A percentile compares a stretch with the other conserved stretches of the same genome.
Evolutionary conservation across 371 early-diverging fungal species (phyloP).

Genomic region (Actinomucor elegans): DNA sequence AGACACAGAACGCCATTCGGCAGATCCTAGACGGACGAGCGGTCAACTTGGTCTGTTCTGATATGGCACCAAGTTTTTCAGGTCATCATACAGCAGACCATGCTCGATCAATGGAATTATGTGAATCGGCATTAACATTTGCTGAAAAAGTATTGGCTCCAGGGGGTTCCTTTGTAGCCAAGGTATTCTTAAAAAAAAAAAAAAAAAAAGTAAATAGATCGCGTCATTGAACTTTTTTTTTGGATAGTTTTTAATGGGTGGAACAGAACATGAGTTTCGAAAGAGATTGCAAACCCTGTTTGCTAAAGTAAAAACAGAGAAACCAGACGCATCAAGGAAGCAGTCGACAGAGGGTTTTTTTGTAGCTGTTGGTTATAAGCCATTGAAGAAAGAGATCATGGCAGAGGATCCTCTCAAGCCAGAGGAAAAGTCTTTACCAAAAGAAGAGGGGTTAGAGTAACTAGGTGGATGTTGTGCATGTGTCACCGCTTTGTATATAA

Average conservation of each 20-base stretch:
- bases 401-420: background rate
- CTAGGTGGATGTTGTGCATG: background rate
- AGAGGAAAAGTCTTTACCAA: too few relatives aligned
- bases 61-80: slow-evolving; percentile 81
- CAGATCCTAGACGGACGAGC: slow-evolving; percentile 30
- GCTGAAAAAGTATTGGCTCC: slow-evolving; percentile 57
- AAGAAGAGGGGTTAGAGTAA: too few relatives aligned
- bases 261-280: slow-evolving; percentile 54
- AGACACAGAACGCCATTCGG: slow-evolving; percentile 40
- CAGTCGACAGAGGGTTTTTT: slow-evolving; percentile 79
- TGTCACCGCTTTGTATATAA: too few relatives aligned
- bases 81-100: slow-evolving; percentile 60
- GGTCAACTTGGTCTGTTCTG: slow-evolving; percentile 70
- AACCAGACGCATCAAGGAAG: slow-evolving; percentile 72
- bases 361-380: slow-evolving; percentile 56
- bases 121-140: slow-evolving; percentile 65
- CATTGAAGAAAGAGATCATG: background rate
- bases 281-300: slow-evolving; percentile 44
- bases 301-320: slow-evolving; percentile 54
- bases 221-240: background rate
- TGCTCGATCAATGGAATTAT: slow-evolving; percentile 62
- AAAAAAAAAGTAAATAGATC: slow-evolving; percentile 2
- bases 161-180: slow-evolving; percentile 74
- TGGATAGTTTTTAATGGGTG: slow-evolving; percentile 65
- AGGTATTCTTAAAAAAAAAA: slow-evolving; percentile 54